These are phyloP conservation scores for Brasilioporus rufonigricans DNA, from an alignment of 768 basidiomycete genomes.

Conservation along the genomic window DNA sequence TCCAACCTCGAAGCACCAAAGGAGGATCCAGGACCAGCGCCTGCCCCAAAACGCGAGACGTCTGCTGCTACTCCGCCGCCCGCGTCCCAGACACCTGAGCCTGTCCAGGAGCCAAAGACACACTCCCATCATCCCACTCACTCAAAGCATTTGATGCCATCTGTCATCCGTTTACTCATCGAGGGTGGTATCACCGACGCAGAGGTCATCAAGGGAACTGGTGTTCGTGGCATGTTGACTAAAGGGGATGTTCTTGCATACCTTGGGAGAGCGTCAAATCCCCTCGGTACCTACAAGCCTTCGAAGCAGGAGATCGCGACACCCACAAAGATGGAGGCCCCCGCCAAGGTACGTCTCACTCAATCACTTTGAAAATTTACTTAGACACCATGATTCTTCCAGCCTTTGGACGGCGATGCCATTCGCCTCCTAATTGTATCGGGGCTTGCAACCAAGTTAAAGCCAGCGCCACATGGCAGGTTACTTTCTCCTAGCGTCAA, in stretches of 20 bases:
- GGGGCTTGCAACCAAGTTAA: conserved; percentile 54
- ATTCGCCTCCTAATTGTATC: conserved; percentile 66
- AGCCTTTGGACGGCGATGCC: conserved; percentile 62
- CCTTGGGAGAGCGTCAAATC: conserved; percentile 79
- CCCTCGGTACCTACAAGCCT: conserved; percentile 71
- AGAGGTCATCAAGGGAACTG: conserved; percentile 80
- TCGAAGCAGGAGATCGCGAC: conserved; percentile 27
- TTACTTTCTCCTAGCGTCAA: background rate
- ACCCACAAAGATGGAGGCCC: conserved; percentile 35
- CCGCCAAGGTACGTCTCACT: conserved; percentile 34
- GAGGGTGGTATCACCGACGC: conserved; percentile 53
- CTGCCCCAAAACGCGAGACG: conserved; percentile 21
- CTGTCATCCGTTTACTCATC: conserved; percentile 78
- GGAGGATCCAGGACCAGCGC: conserved; percentile 28
- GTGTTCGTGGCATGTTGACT: conserved; percentile 89
- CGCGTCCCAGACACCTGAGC: conserved; percentile 19
- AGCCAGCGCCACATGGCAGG: conserved; percentile 46
- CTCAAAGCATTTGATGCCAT: conserved; percentile 81
- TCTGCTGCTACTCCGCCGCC: conserved; percentile 19
- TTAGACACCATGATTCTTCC: background rate
- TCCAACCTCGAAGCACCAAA: conserved; percentile 71
- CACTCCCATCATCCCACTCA: conserved; percentile 40
- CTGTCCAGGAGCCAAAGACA: conserved; percentile 34
- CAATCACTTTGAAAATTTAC: background rate
- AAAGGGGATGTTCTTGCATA: conserved; percentile 92